These are phyloP conservation scores for Fusarium begoniae DNA, from an alignment of 2,329 filamentous ascomycete species.

Conservation along the genomic window DNA sequence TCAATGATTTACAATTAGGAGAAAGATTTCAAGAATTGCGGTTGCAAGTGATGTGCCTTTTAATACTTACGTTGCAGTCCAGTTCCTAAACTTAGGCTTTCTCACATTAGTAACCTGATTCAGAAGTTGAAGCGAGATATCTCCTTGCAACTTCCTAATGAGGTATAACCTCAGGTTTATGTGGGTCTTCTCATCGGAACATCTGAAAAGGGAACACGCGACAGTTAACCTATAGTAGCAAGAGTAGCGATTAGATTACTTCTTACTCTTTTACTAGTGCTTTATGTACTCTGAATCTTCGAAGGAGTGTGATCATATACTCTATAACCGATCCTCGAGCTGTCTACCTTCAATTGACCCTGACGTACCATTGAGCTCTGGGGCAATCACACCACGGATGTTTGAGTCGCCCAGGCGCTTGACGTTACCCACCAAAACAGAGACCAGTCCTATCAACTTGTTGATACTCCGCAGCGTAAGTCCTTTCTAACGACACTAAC, in stretches of 20 bases:
- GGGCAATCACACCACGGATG: no score
- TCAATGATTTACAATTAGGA: fast-evolving
- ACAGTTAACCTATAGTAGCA: neutral
- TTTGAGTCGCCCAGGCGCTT: fast-evolving
- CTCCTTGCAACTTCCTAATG: no score
- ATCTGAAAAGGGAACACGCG: fast-evolving
- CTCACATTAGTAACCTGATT: neutral
- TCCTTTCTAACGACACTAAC: neutral
- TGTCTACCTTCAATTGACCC: no score
- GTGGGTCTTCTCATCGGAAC: neutral
- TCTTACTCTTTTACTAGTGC: no score
- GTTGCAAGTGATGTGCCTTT: neutral
- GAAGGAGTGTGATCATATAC: no score
- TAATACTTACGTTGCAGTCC: neutral
- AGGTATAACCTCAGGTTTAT: fast-evolving
- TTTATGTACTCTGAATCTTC: no score
- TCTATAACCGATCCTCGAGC: no score
- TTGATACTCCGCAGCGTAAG: neutral
- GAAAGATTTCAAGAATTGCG: fast-evolving
- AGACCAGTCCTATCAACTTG: neutral
- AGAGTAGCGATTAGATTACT: no score
- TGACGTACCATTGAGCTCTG: no score
- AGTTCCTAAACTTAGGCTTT: neutral
- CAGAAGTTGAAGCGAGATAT: neutral
- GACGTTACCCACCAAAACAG: fast-evolving